phyloP scores from a whole-genome alignment of 306 rosid species.

The Vigna radiata region DNA sequence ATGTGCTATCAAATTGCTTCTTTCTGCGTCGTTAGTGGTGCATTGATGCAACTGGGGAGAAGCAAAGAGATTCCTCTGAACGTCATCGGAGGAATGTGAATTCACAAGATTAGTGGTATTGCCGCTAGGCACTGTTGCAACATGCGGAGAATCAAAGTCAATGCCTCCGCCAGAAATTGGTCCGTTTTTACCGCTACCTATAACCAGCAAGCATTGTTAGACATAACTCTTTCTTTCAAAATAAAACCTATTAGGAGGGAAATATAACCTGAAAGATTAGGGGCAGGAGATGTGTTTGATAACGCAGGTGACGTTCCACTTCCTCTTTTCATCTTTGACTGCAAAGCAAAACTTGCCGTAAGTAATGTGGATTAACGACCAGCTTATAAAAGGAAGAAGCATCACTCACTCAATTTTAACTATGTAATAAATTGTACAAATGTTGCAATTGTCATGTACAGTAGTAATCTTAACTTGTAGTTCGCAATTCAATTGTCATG shows the following conservation, averaged over 20 bases:
- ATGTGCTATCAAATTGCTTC: slow-evolving; percentile 45
- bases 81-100: slow-evolving; percentile 46
- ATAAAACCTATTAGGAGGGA: slow-evolving; percentile 24
- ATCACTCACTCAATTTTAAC: slow-evolving; percentile 2
- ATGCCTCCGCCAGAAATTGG: slow-evolving; percentile 54
- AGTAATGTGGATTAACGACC: slow-evolving; percentile 17
- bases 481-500: too few relatives aligned
- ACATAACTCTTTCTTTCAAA: background rate
- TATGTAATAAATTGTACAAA: slow-evolving; percentile 25
- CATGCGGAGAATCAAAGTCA: slow-evolving; percentile 64
- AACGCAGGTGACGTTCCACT: slow-evolving; percentile 58
- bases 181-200: slow-evolving; percentile 67
- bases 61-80: slow-evolving; percentile 57
- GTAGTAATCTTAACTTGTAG: too few relatives aligned
- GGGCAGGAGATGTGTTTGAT: slow-evolving; percentile 45
- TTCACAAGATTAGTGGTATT: slow-evolving; percentile 39
- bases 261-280: slow-evolving; percentile 62
- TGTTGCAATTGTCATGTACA: background rate
- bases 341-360: slow-evolving; percentile 48
- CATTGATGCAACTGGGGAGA: slow-evolving; percentile 72
- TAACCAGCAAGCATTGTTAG: slow-evolving; percentile 33
- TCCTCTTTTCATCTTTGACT: slow-evolving; percentile 91
- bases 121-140: slow-evolving; percentile 38
- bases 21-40: slow-evolving; percentile 56
- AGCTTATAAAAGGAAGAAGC: slow-evolving; percentile 24